Evolutionary conservation across 345 rosid species (phyloP).

Genomic region (Eucalyptus shirleyi): DNA sequence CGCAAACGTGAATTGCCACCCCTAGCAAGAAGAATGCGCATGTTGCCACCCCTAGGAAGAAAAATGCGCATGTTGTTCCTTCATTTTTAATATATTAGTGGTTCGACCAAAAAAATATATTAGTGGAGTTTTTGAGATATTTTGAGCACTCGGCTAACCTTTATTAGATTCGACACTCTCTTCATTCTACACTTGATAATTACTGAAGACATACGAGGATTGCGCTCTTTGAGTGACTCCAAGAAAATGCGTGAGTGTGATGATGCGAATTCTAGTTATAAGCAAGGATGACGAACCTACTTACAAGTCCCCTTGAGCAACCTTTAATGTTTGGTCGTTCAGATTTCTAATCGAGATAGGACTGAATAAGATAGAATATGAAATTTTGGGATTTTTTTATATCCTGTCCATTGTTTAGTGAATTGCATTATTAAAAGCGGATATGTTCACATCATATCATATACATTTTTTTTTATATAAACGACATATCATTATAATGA

Average conservation of each 20-base stretch:
- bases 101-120: neutral
- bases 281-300: neutral
- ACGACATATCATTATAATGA: too few relatives aligned
- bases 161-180: neutral
- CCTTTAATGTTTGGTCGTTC: fast-evolving
- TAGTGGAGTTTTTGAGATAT: neutral
- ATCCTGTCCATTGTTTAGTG: fast-evolving
- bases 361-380: fast-evolving
- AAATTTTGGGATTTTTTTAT: too few relatives aligned
- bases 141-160: neutral
- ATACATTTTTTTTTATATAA: too few relatives aligned
- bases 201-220: neutral
- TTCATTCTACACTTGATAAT: neutral
- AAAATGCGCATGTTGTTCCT: neutral
- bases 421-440: fast-evolving
- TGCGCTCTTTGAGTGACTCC: neutral
- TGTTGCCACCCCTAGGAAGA: neutral
- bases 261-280: neutral
- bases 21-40: too few relatives aligned
- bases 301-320: neutral
- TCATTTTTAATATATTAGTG: neutral
- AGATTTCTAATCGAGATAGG: fast-evolving
- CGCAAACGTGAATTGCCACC: neutral
- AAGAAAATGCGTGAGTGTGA: neutral
- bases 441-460: too few relatives aligned